A percentile compares a stretch with the other conserved stretches of the same genome.
These are phyloP conservation scores for Starmerella potacharoeniae DNA, from an alignment of 805 yeast genomes.

Conservation along the genomic window DNA sequence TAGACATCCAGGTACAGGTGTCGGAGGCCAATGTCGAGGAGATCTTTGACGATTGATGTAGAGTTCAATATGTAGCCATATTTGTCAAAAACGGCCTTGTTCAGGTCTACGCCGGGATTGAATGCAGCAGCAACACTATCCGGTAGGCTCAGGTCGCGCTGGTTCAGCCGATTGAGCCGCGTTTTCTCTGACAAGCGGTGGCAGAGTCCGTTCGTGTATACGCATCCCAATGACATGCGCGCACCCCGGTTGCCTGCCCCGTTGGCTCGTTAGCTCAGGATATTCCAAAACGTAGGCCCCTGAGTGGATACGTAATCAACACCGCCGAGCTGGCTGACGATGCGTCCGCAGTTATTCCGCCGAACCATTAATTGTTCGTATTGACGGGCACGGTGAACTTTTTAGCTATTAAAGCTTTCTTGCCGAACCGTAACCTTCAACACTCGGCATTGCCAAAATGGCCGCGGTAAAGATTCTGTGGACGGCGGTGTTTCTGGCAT, in stretches of 20 bases:
- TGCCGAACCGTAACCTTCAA: neutral
- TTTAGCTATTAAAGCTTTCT: too few species aligned
- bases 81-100: slow-evolving; percentile 24
- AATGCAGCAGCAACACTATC: slow-evolving; percentile 28
- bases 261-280: too few species aligned
- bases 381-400: too few species aligned
- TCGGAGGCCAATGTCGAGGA: slow-evolving; percentile 30
- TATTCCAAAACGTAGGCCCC: too few species aligned
- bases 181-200: slow-evolving; percentile 15
- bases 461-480: neutral
- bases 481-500: neutral
- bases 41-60: slow-evolving; percentile 18
- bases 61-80: slow-evolving; percentile 27
- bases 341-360: too few species aligned
- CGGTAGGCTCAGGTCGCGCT: slow-evolving; percentile 28
- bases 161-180: slow-evolving; percentile 24
- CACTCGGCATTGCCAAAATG: neutral
- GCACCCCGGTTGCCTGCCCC: neutral
- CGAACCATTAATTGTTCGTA: too few species aligned
- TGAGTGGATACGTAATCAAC: neutral
- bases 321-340: too few species aligned
- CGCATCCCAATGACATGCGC: slow-evolving; percentile 20
- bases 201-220: slow-evolving; percentile 19
- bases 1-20: slow-evolving; percentile 38
- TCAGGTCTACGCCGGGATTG: slow-evolving; percentile 29